Evolutionary conservation across 2,329 filamentous ascomycete genomes (phyloP), one percentile per base, ranked within the genome.

Genomic region (Hypoxylon sp.): DNA sequence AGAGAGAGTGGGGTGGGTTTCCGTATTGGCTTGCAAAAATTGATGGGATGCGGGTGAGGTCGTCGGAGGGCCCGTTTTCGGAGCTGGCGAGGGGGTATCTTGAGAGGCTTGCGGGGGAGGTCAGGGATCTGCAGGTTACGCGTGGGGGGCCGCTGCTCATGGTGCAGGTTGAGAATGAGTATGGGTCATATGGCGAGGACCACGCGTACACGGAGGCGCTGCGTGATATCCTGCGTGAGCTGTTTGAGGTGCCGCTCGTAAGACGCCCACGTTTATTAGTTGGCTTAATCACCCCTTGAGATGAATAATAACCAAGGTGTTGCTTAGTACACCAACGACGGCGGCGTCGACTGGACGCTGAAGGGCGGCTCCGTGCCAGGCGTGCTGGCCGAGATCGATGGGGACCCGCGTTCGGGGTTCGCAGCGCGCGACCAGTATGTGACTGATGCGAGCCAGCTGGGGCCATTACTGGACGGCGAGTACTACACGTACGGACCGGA

Each of bases 311-410:
- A n/a, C n/a, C n/a, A n/a, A n/a, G n/a, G n/a, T n/a, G n/a, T n/a
- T n/a, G n/a, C n/a, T n/a, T n/a, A n/a, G 0, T 82, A 82, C 51
- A 82, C 80, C 11, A 82, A 81, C 51, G 80, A 83, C 53, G 80
- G 79, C 1, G 74, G 75, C 0, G 71, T 74, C 0, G 68, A 79
- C n/a, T 75, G 72, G 56, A 77, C 75, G 31, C 71, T 82, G 0
- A 65, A 72, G 3, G 77, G 76, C 4, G 80, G 80, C 2, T 68
- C 74, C 21, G 73, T 82, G 1, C 73, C 74, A 0, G 76, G 74
- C 2, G 77, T 78, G 2, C 72, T 83, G 3, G 78, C 79, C 0
- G 78, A 75, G 47, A 75, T 76, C 17, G 80, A 82, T 55, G 80
- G 79, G 2, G 77, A 77, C 54, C 75, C 78, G 9, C 56, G 67